Percentiles rank a stretch among this genome's conserved stretches.
Conservation (phyloP, 2,329 filamentous ascomycete species). For the Phyllosticta citrichinensis region DNA sequence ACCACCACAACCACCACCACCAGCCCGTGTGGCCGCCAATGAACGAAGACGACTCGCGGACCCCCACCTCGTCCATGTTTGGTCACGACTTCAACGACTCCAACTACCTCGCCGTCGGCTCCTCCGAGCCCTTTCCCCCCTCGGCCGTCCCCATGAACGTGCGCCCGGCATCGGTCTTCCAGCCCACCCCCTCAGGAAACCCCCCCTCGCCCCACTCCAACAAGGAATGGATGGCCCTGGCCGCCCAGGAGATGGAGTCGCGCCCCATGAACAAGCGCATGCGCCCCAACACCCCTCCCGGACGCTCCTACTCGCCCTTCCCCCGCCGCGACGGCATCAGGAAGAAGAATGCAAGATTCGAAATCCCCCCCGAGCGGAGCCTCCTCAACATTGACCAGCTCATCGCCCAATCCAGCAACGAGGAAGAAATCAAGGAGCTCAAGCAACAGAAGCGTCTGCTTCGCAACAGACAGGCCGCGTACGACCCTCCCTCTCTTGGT, state of each 20-base stretch:
- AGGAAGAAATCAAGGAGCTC: conserved; percentile 91
- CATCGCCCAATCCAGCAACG: conserved; percentile 78
- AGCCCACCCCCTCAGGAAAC: conserved; percentile 31
- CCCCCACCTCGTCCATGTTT: conserved; percentile 58
- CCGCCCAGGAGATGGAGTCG: conserved; percentile 41
- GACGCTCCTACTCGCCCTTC: conserved; percentile 62
- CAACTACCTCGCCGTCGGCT: conserved; percentile 15
- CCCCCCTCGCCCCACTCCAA: conserved; percentile 54
- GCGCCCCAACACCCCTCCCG: conserved; percentile 55
- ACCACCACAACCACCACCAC: conserved; percentile 41
- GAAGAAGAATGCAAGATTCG: conserved; percentile 98
- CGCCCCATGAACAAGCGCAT: conserved; percentile 44
- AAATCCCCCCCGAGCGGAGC: conserved; percentile 89
- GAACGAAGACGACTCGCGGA: conserved; percentile 26
- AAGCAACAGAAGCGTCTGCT: conserved; percentile 96
- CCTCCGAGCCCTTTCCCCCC: conserved; percentile 31
- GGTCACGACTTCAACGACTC: conserved; percentile 41
- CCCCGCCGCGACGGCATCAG: conserved; percentile 77
- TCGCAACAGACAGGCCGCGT: conserved; percentile 94
- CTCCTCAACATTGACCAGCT: conserved; percentile 90
- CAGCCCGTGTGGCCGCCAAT: conserved; percentile 48
- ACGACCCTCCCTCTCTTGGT: conserved; percentile 39
- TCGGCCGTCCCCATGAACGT: conserved; percentile 29
- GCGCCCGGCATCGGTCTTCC: conserved; percentile 41
- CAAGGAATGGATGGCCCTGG: conserved; percentile 46